Base-by-base conservation (phyloP, 2,329 filamentous ascomycete species). In the Fusarium sp. region DNA sequence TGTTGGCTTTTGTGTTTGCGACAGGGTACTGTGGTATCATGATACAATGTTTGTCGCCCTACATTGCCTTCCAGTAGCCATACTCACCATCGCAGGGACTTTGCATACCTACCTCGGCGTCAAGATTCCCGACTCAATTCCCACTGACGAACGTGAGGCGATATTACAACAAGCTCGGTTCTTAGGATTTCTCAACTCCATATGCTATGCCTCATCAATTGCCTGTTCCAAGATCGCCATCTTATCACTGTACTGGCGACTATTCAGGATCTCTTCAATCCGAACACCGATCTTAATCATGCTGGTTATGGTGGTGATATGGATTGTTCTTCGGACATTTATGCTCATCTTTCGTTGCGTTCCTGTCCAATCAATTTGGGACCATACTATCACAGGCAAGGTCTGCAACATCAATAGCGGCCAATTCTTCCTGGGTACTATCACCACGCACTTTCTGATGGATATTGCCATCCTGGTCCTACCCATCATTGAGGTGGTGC, bases 371-470 rank as follows among this genome's bases (percentile, higher is more conserved):
- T 30, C 28, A 10, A 30, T 30, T 30, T 30, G 28, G 28, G 28
- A 30, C 13, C 28, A 30, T 11, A 30, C 28, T 5, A 30, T 30
- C 2, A 30, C 28, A 13, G 28, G 28, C 28, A 30, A 30, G 28
- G 28, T 30, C 11, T 30, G 28, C 11, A 30, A 30, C 10, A 30
- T 30, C 10, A 30, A 30, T 10, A 30, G 28, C 11, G 28, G 28
- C 68, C 65, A 73, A 9, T 79, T 76, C 58, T 78, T 78, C 41
- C 68, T 78, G 14, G 74, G 75, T 19, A 77, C 75, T 0, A 71
- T 76, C 5, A 54, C 76, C 1, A 70, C 73, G 0, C 78, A 80
- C 44, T 66, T 75, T 7, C 17, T 77, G 2, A 71, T 80, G 53
- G 78, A 80, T 7, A 11, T 78, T 8, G 54, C 61, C 5, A 78